Conservation (phyloP, 495 filamentous ascomycete species). For the Parathielavia hyrcaniae region DNA sequence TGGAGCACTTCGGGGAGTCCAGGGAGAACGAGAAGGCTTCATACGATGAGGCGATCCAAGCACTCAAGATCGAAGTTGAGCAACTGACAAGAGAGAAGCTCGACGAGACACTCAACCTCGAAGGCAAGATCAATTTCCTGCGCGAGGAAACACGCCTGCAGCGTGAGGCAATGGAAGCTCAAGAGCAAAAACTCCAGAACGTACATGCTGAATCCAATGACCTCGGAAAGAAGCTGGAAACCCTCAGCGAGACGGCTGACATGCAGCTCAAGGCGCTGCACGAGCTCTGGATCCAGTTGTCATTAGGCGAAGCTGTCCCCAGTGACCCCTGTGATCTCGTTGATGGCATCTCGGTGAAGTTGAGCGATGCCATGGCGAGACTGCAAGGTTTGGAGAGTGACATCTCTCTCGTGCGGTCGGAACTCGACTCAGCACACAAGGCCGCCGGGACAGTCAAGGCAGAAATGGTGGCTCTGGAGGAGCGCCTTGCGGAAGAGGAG, state of each 20-base stretch:
- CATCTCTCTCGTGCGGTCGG: constrained; percentile 39
- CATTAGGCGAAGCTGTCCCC: constrained; percentile 50
- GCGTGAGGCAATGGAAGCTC: constrained; percentile 46
- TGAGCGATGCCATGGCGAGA: constrained; percentile 47
- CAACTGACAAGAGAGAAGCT: constrained; percentile 49
- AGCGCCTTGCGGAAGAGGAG: constrained; percentile 46
- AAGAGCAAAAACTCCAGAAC: constrained; percentile 50
- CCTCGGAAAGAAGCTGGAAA: constrained; percentile 48
- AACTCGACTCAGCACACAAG: constrained; percentile 39
- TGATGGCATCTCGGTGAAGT: constrained; percentile 57
- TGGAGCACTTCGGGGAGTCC: constrained; percentile 76
- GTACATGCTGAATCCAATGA: constrained; percentile 47
- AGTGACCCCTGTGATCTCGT: constrained; percentile 53
- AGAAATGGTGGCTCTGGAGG: constrained; percentile 40
- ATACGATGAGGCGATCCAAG: constrained; percentile 60
- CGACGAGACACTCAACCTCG: constrained; percentile 52
- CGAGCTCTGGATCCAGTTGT: constrained; percentile 56
- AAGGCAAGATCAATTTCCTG: constrained; percentile 50
- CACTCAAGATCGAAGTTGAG: constrained; percentile 65
- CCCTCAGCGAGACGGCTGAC: constrained; percentile 41
- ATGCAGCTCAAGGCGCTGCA: constrained; percentile 52
- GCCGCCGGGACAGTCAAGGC: constrained; percentile 33
- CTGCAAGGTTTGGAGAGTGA: constrained; percentile 42
- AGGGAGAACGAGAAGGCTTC: constrained; percentile 69
- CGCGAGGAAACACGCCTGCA: constrained; percentile 51